These are phyloP conservation scores for Neoscytalidium dimidiatum DNA, from an alignment of 2,329 filamentous ascomycete species.

Conservation along the genomic window DNA sequence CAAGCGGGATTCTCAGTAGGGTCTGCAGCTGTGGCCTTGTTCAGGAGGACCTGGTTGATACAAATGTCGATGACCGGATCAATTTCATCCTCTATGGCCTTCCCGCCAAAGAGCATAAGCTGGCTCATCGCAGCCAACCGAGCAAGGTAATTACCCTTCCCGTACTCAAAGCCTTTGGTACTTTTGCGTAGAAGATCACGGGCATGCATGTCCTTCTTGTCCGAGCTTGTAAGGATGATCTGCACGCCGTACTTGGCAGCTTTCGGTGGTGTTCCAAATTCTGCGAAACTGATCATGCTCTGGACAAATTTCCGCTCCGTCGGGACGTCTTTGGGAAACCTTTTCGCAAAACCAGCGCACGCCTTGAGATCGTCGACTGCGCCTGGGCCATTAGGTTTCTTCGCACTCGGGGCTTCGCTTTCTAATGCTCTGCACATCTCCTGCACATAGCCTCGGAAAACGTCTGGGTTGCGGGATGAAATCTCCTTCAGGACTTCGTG, in stretches of 20 bases:
- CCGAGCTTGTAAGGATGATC: slow-evolving; percentile 76
- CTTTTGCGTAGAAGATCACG: slow-evolving; percentile 79
- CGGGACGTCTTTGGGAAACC: slow-evolving; percentile 81
- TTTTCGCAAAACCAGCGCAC: slow-evolving; percentile 86
- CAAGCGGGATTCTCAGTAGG: slow-evolving; percentile 65
- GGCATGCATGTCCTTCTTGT: slow-evolving; percentile 81
- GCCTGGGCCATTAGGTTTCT: slow-evolving; percentile 66
- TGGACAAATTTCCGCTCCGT: slow-evolving; percentile 78
- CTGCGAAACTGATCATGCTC: slow-evolving; percentile 78
- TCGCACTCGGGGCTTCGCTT: slow-evolving; percentile 73
- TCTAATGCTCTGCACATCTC: slow-evolving; percentile 87
- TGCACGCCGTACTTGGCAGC: slow-evolving; percentile 93
- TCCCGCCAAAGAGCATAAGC: slow-evolving; percentile 72
- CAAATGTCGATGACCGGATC: slow-evolving; percentile 79
- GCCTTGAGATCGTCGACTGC: slow-evolving; percentile 93
- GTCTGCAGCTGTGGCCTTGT: slow-evolving; percentile 56
- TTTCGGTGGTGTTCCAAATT: slow-evolving; percentile 77
- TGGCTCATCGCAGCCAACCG: slow-evolving; percentile 73
- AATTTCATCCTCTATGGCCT: slow-evolving; percentile 67
- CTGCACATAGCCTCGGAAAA: slow-evolving; percentile 90
- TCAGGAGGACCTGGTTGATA: slow-evolving; percentile 70
- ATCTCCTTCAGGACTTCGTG: slow-evolving; percentile 92
- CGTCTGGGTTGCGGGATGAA: slow-evolving; percentile 81
- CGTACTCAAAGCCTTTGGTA: slow-evolving; percentile 73
- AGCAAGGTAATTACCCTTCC: slow-evolving; percentile 70